Conservation (phyloP, 768 basidiomycete species). For the Tylopilus subfusipes region DNA sequence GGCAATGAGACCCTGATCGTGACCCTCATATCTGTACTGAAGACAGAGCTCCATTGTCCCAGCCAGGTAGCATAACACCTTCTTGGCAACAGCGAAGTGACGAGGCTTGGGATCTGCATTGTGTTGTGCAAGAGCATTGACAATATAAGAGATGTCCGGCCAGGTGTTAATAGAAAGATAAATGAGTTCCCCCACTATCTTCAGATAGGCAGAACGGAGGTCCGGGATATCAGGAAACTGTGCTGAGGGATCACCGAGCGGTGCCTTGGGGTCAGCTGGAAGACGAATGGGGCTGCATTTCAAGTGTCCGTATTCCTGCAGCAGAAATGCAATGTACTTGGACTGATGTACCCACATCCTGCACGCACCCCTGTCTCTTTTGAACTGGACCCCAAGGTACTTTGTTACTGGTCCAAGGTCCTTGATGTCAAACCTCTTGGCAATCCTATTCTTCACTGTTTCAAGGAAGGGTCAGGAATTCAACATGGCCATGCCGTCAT, state of each 20-base stretch:
- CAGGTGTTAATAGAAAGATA: neutral
- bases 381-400: neutral
- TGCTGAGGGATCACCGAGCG: too few relatives aligned
- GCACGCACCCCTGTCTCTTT: neutral
- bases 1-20: neutral
- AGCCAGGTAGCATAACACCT: neutral
- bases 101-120: neutral
- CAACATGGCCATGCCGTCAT: neutral
- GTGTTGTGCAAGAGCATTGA: neutral
- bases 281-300: neutral
- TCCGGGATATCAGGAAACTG: too few relatives aligned
- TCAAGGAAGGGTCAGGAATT: neutral
- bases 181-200: neutral
- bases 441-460: accelerated
- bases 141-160: neutral
- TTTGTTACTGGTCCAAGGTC: neutral
- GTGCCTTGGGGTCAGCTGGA: neutral
- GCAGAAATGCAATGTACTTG: neutral
- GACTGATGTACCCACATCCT: neutral
- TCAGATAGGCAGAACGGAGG: too few relatives aligned
- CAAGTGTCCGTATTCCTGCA: neutral
- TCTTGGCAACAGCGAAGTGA: neutral
- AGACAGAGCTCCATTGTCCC: neutral
- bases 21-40: neutral
- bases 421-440: neutral